Evolutionary conservation across 768 basidiomycete species (phyloP), one percentile per base, ranked within the genome.

Genomic region (Tulasnella sp.): DNA sequence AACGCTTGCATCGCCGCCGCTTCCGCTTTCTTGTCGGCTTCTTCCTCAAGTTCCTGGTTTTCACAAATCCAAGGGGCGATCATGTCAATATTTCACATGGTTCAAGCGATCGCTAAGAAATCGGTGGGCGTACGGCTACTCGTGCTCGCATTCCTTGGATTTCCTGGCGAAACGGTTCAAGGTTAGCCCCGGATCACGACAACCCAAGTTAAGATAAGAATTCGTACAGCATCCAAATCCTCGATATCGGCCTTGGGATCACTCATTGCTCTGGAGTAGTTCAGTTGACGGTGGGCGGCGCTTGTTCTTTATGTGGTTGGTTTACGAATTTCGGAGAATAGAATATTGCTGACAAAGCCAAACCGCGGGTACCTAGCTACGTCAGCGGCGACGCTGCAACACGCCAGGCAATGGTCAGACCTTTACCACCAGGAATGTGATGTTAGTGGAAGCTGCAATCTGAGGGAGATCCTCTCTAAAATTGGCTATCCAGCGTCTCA

Each of bases 121-220:
- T 39, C 39, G 40, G 38, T n/a, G 2, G 38, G 18, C 36, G 38
- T 58, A 79, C 78, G 9, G 71, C 71, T 31, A 79, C 78, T 48
- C 78, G 62, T 31, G 71, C 71, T 58, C 73, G 75, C 78, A 79
- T 79, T 74, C 71, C 78, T 79, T 74, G 44, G 44, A 79, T 34
- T 56, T 79, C 78, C 78, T 79, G 71, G 38, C 71, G 72, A 73
- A n/a, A 27, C 3, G 36, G 8, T 31, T 10, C 3, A n/a, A 39
- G 72, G 72, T 38, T 36, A 73, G 72, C 36, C 38, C 39, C n/a
- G 31, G 14, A 38, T 42, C 36, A 36, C 40, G 10, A 36, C 71
- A 12, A 12, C 42, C n/a, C 31, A 74, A 14, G 16, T 12, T 24
- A 18, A 74, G 38, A 40, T 24, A 74, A 8, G 38, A 24, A 16